Base-by-base conservation (phyloP, 2,329 filamentous ascomycete species). In the Penicillium sp. region DNA sequence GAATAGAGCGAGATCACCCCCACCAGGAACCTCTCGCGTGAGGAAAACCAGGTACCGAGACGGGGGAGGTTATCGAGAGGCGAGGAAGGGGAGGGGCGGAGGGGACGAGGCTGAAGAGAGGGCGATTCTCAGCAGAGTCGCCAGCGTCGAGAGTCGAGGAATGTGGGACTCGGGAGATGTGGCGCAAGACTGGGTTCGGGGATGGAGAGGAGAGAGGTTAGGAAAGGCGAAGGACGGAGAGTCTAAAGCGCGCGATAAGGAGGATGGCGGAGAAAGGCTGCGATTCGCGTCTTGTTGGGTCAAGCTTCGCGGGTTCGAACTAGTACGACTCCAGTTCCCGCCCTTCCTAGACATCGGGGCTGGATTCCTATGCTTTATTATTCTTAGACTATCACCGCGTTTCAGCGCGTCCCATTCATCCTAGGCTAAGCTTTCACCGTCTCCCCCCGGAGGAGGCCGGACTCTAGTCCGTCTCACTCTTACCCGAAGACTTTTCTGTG, bases 181-280 rank as follows among this genome's bases (percentile, higher is more conserved):
- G 27, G 36, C 16, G 8, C 11, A 31, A 13, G 19, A 20, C 26
- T 11, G 26, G 34, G 25, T 17, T 7, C 14, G 39, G 43, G 4
- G 47, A 51, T 9, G 32, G 34, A 11, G 18, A 45, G 16, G 66
- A 67, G 2, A 80, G 78, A 36, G 40, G 47, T 33, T 40, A 20
- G 18, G 25, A 30, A 36, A 30, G 33, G 40, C 31, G 36, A 45
- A 39, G 33, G 28, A 15, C 37, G 36, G 38, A 32, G 33, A 30
- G 25, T 31, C 11, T 10, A 31, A 29, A 33, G 29, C 43, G 52
- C 51, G 53, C 52, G 56, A 49, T 52, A 56, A 34, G 40, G 46
- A 33, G 13, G 16, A 18, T 13, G 26, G 21, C 43, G 45, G 39
- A 33, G 32, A 45, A 48, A 45, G 37, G 36, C 45, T 51, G 50